phyloP scores from a whole-genome alignment of 1,139 yeast species.

The Protomyces inouyei region DNA sequence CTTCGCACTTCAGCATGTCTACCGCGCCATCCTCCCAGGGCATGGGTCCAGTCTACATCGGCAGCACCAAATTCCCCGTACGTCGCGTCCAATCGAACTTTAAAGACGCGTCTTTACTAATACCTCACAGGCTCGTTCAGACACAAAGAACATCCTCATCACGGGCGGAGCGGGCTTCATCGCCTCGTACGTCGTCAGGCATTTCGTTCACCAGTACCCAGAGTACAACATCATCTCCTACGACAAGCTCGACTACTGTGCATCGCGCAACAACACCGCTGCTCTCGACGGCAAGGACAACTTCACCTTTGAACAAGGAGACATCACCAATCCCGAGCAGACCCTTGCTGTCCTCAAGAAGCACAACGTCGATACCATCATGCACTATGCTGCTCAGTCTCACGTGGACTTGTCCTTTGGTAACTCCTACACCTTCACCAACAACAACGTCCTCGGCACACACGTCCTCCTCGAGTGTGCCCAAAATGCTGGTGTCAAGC shows the following conservation, averaged over 20 bases:
- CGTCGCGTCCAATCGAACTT: background rate
- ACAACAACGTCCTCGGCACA: conserved; percentile 50
- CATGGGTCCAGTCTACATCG: conserved; percentile 29
- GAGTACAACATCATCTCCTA: conserved; percentile 46
- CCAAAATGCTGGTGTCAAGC: conserved; percentile 36
- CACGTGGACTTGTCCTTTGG: conserved; percentile 54
- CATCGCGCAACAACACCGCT: conserved; percentile 36
- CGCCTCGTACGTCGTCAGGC: conserved; percentile 50
- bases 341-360: conserved; percentile 35
- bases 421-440: conserved; percentile 42
- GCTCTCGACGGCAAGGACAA: conserved; percentile 37
- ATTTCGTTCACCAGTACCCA: conserved; percentile 44
- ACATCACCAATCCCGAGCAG: conserved; percentile 40
- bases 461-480: conserved; percentile 50
- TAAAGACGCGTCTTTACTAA: background rate
- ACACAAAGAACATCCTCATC: conserved; percentile 41
- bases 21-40: conserved; percentile 1
- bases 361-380: conserved; percentile 41
- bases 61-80: conserved; percentile 31
- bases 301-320: conserved; percentile 41
- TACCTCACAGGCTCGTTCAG: conserved; percentile 1
- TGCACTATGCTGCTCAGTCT: conserved; percentile 58
- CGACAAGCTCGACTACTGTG: conserved; percentile 47
- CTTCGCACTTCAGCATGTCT: conserved; percentile 5
- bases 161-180: conserved; percentile 62